phyloP scores from a whole-genome alignment of 805 yeast genomes.

The Starmera pachycereana region DNA sequence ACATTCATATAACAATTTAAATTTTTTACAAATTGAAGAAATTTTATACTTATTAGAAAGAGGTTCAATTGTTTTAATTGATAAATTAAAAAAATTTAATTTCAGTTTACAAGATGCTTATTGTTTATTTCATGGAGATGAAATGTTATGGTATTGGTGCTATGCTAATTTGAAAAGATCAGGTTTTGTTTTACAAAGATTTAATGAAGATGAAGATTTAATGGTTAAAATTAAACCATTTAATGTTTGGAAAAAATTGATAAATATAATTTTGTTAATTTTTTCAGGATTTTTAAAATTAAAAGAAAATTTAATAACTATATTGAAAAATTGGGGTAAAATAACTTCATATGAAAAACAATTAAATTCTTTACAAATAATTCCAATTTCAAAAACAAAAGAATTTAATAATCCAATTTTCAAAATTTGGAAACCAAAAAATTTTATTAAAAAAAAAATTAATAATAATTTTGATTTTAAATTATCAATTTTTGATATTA shows the following conservation, averaged over 20 bases:
- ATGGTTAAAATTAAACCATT: no score
- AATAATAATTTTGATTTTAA: constrained; percentile 75
- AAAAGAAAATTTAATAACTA: no score
- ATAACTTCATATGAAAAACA: no score
- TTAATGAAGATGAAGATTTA: constrained; percentile 1
- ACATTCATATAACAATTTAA: no score
- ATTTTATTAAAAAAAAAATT: constrained; percentile 54
- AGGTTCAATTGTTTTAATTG: constrained; percentile 40
- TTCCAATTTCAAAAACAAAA: no score
- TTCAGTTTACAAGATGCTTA: constrained; percentile 25
- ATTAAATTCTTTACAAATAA: no score
- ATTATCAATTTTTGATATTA: constrained; percentile 45
- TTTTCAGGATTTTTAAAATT: no score
- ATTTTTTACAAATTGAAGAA: constrained; percentile 37
- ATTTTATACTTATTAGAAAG: constrained; percentile 71
- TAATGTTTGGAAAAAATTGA: no score
- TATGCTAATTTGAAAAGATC: constrained; percentile 66
- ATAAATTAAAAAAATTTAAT: no score
- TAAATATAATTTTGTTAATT: no score
- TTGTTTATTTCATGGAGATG: constrained; percentile 30
- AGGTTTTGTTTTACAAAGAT: constrained; percentile 56
- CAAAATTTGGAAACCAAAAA: constrained; percentile 78
- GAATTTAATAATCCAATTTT: constrained; percentile 27
- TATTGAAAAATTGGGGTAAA: neutral
- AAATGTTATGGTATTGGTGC: constrained; percentile 49